Evolutionary conservation across 2,329 filamentous ascomycete species (phyloP), one percentile per base, ranked within the genome.

Genomic region (Akanthomyces dipterigenus): DNA sequence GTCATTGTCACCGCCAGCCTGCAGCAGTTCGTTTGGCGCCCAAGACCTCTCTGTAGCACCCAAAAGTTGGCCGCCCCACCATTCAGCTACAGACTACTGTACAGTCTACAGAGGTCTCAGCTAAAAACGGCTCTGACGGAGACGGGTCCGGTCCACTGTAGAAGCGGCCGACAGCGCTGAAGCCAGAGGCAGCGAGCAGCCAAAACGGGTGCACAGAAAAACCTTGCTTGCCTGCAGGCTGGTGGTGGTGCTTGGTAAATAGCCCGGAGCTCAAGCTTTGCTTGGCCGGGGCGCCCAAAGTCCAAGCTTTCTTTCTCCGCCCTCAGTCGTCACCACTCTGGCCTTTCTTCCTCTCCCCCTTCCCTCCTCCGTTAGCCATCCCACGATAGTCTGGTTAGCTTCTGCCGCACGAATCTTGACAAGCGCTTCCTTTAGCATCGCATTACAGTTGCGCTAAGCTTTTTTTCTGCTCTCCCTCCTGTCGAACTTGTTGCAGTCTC

Each of bases 281-380:
- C 36, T 12, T 38, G 36, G 12, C 36, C 11, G 36, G 36, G 36
- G 14, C 36, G 36, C 36, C 36, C 36, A 38, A 16, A 38, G 28
- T 38, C 49, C 36, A 55, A 43, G 34, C 22, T 55, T 46, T 24
- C 22, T 55, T 46, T 24, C 54, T 45, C 40, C 54, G 42, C 56
- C 55, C 20, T 20, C 48, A 45, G 38, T 51, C 57, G 48, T 53
- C 57, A 53, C 57, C 57, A 60, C 40, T 24, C 57, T 60, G 46
- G 46, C 56, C 56, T 59, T 24, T 55, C 53, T 36, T 46, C 20
- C 31, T 60, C 57, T 18, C 46, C 40, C 48, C 8, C 48, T 40
- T 53, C 26, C 49, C 26, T 36, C 38, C 28, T 34, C 26, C 26
- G 16, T 20, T 53, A 40, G 28, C 42, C 55, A 40, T 34, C 31